A percentile compares a stretch with the other conserved stretches of the same genome.
phyloP scores from a whole-genome alignment of 495 filamentous ascomycete genomes.

The Xylaria venustula region DNA sequence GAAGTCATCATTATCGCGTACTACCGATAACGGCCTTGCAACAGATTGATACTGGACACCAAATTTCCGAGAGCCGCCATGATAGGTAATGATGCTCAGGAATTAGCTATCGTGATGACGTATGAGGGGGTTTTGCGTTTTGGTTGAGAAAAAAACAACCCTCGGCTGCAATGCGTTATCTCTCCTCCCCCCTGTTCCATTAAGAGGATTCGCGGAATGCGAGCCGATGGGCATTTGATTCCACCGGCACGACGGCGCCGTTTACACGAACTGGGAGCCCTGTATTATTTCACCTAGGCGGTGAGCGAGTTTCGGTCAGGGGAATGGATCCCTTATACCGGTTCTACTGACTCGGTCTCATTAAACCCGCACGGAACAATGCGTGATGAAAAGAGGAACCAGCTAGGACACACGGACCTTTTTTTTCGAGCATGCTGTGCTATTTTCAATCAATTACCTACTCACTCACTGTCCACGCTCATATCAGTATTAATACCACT shows the following conservation, averaged over 20 bases:
- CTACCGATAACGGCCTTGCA: neutral
- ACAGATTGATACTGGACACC: neutral
- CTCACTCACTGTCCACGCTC: neutral
- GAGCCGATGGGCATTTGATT: constrained; percentile 2
- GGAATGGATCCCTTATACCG: constrained; percentile 9
- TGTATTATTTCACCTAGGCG: constrained; percentile 13
- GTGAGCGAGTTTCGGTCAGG: constrained; percentile 14
- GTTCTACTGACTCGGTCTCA: constrained; percentile 6
- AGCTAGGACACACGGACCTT: neutral
- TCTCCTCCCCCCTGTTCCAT: neutral
- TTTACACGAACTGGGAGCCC: neutral
- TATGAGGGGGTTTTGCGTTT: neutral
- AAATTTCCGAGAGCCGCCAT: neutral
- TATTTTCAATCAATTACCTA: no score
- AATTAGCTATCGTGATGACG: constrained; percentile 9
- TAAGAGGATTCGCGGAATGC: constrained; percentile 6
- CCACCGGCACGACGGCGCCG: constrained; percentile 9
- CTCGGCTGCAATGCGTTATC: neutral
- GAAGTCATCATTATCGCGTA: neutral
- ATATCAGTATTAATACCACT: neutral
- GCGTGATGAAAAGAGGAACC: neutral
- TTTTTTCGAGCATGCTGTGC: neutral
- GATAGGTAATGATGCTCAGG: constrained; percentile 13
- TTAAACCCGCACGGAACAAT: neutral
- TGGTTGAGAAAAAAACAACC: no score